Evolutionary conservation across 164 flowering plant genomes (phyloP).

Genomic region (Piper longum): DNA sequence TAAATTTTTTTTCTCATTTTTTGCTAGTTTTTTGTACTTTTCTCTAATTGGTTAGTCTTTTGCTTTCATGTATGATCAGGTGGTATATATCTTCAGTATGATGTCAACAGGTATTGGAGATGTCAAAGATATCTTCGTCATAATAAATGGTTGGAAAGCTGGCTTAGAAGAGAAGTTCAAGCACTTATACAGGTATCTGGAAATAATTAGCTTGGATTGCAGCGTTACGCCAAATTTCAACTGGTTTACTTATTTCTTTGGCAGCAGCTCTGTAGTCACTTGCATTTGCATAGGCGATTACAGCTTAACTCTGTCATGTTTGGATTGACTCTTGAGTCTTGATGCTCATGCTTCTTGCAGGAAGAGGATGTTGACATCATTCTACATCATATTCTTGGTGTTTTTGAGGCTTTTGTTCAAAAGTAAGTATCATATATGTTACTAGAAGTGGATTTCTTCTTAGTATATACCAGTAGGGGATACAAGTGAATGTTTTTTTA

Average conservation of each 20-base stretch:
- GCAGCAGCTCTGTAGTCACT: no score
- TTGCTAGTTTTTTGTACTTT: not conserved
- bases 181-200: constrained; percentile 49
- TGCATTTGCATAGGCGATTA: no score
- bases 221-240: no score
- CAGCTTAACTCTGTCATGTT: no score
- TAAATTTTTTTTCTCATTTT: not conserved
- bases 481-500: no score
- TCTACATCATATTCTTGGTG: constrained; percentile 54
- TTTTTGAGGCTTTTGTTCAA: constrained; percentile 30
- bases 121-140: constrained; percentile 44
- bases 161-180: constrained; percentile 82
- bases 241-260: no score
- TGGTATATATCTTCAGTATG: constrained; percentile 26
- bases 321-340: not conserved
- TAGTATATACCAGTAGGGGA: not conserved
- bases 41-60: constrained; percentile 1
- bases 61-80: constrained; percentile 21
- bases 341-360: constrained; percentile 13
- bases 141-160: constrained; percentile 44
- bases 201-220: no score
- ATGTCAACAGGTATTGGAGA: constrained; percentile 54
- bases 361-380: constrained; percentile 61
- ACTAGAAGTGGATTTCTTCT: not conserved
- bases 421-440: not conserved